Conservation (phyloP, 805 yeast genomes). For the Dipodascus geniculatus region DNA sequence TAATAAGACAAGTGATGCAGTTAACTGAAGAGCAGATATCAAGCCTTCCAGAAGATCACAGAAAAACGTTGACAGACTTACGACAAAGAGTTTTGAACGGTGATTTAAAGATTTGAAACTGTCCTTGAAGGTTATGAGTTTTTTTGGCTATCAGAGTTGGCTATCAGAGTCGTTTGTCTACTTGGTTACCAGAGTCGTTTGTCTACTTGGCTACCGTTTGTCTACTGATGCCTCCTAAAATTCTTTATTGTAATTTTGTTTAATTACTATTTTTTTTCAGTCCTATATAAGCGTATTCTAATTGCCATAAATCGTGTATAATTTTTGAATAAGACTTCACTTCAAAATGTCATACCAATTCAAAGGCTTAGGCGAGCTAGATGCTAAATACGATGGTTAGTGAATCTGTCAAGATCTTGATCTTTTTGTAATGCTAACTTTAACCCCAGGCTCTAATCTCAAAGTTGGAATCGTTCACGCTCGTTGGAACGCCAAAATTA, state of each 20-base stretch:
- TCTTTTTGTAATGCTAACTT: not conserved
- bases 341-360: conserved; percentile 17
- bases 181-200: too few species aligned
- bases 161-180: too few species aligned
- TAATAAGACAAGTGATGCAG: conserved; percentile 41
- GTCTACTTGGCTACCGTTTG: too few species aligned
- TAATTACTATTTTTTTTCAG: not conserved
- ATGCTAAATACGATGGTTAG: conserved; percentile 49
- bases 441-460: conserved; percentile 26
- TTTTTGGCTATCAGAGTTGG: too few species aligned
- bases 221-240: too few species aligned
- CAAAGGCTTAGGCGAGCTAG: conserved; percentile 67
- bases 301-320: not conserved
- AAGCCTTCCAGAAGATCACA: conserved; percentile 41
- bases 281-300: too few species aligned
- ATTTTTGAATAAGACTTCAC: not conserved
- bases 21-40: conserved; percentile 41
- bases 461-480: conserved; percentile 87
- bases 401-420: not conserved
- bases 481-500: conserved; percentile 80
- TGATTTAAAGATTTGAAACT: conserved; percentile 8
- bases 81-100: conserved; percentile 19
- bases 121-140: too few species aligned
- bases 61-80: conserved; percentile 24
- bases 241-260: not conserved